Evolutionary conservation across 768 basidiomycete genomes (phyloP).

Genomic region (Suillus variegatus): DNA sequence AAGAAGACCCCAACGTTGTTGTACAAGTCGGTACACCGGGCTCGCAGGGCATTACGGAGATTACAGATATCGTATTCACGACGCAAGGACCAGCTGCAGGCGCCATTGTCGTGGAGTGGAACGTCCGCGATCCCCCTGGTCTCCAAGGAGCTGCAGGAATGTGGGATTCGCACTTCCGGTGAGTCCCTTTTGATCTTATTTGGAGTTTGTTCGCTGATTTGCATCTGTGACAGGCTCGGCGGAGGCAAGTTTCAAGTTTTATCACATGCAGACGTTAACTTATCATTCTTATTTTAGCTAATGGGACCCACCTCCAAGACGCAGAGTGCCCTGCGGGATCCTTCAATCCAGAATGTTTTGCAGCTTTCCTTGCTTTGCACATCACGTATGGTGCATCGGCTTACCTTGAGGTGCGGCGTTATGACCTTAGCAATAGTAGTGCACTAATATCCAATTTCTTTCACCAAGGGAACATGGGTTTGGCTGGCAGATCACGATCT

Average conservation of each 20-base stretch:
- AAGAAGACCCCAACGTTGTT: slow-evolving; percentile 36
- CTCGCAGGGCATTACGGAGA: slow-evolving; percentile 42
- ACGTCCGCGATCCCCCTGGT: slow-evolving; percentile 54
- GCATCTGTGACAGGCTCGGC: slow-evolving; percentile 14
- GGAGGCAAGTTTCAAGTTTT: slow-evolving; percentile 17
- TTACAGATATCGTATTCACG: slow-evolving; percentile 46
- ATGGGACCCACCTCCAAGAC: slow-evolving; percentile 24
- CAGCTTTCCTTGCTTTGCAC: slow-evolving; percentile 52
- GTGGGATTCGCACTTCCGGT: slow-evolving; percentile 47
- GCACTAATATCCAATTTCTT: background rate
- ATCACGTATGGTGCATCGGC: slow-evolving; percentile 42
- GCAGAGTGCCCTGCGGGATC: slow-evolving; percentile 35
- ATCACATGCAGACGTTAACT: background rate
- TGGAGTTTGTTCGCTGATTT: background rate
- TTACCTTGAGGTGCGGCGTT: slow-evolving; percentile 58
- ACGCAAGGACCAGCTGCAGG: slow-evolving; percentile 42
- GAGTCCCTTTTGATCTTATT: background rate
- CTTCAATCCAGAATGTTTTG: slow-evolving; percentile 35
- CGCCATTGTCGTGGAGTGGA: slow-evolving; percentile 53
- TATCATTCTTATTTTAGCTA: slow-evolving; percentile 17
- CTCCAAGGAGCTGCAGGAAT: slow-evolving; percentile 49
- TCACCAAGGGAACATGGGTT: slow-evolving; percentile 63
- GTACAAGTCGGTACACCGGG: slow-evolving; percentile 41
- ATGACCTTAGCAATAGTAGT: background rate
- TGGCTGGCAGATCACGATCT: slow-evolving; percentile 81